Evolutionary conservation across 192 early-diverging fungal genomes (phyloP), one percentile per base, ranked within the genome.

Genomic region (Pilaira anomala): DNA sequence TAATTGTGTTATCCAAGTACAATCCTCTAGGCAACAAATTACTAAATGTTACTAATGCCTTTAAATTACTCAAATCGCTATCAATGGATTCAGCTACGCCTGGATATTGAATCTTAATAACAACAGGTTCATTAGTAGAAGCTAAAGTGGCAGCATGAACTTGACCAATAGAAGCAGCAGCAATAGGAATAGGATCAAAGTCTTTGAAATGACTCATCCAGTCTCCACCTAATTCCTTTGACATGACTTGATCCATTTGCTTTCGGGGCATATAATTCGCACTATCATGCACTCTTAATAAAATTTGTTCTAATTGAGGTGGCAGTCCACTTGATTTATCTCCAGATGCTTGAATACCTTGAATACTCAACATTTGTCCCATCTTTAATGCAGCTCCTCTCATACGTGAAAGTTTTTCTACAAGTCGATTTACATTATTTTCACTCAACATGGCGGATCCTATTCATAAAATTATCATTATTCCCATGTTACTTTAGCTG

Each of bases 341-440:
- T 8, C 29, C 49, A 4, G 63, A 65, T 5, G 67, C 72, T 24
- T 71, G 66, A 40, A 60, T 80, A 81, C 90, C 89, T 78, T 98
- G 97, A 65, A 98, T 98, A 67, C 89, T 92, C 2, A 98, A 69
- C 94, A 98, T 97, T 72, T 98, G 97, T 4, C 95, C 97, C 36
- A 98, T 82, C 66, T 98, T 98, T 14, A 98, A 75, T 5, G 97
- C 97, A 0, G 97, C 97, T 1, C 97, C 97, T 39, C 97, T 87
- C 95, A 99, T 97, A 36, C 80, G 79, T 0, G 93, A 87, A 16
- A 99, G 79, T 58, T 91, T 91, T 42, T 73, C 80, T 6, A 96
- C 94, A 12, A 99, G 76, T 3, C 88, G 84, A 63, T 99, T 91
- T 33, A 97, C 81, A 69, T 96, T 99, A 0, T 78, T 77, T 11